These are phyloP conservation scores for Metarhizium guizhouense DNA, from an alignment of 2,329 filamentous ascomycete species.

Conservation along the genomic window DNA sequence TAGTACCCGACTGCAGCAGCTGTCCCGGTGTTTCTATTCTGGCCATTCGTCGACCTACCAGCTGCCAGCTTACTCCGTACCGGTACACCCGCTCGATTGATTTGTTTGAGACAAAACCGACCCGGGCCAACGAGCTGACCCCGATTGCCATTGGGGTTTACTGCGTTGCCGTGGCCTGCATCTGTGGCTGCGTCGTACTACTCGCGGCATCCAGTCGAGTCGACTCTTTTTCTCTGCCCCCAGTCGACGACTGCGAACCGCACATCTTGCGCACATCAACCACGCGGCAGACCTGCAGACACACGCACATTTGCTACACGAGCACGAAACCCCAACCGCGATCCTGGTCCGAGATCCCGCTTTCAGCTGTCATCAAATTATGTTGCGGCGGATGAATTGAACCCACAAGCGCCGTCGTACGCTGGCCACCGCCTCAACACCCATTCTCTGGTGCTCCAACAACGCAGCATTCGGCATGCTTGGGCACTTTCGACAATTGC, in stretches of 20 bases:
- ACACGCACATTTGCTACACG: not conserved
- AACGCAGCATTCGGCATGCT: not conserved
- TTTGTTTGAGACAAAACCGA: not conserved
- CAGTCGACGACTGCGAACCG: not conserved
- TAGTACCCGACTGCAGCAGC: not conserved
- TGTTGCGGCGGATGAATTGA: constrained; percentile 1
- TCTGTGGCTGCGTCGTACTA: not conserved
- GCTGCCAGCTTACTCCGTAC: not conserved
- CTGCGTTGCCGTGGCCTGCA: not conserved
- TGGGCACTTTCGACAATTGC: not conserved
- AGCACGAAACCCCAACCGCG: not conserved
- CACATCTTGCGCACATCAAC: not conserved
- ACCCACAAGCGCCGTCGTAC: not conserved
- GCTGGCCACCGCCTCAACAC: not conserved
- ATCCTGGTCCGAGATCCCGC: not conserved
- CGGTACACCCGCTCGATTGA: not conserved
- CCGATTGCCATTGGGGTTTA: not conserved
- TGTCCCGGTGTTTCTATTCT: not conserved
- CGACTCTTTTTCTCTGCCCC: not conserved
- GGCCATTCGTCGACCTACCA: not conserved
- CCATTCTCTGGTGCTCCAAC: not conserved
- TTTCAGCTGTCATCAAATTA: not conserved
- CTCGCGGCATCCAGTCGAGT: not conserved
- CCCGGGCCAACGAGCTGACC: not conserved
- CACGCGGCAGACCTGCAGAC: constrained; percentile 1